These are phyloP conservation scores for Setaria viridis DNA, from an alignment of 202 grass and related monocot species.

Conservation along the genomic window DNA sequence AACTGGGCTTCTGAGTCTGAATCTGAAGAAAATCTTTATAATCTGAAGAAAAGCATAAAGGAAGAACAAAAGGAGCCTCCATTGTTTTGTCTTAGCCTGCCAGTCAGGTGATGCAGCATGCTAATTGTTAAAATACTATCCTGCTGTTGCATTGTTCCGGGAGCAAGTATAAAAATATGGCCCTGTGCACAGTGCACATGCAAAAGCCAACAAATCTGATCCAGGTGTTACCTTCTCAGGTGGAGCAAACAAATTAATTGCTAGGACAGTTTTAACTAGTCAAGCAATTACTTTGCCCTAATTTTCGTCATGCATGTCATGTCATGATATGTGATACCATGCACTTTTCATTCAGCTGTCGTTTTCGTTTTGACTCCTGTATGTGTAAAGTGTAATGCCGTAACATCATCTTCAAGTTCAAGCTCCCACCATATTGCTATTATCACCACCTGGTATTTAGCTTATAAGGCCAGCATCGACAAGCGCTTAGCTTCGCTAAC, in stretches of 20 bases:
- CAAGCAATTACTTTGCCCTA: slow-evolving; percentile 14
- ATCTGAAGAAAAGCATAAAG: slow-evolving; percentile 23
- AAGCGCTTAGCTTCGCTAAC: background rate
- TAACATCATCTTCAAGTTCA: slow-evolving; percentile 1
- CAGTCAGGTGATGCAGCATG: background rate
- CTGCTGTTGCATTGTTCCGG: background rate
- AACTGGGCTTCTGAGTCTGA: slow-evolving; percentile 37
- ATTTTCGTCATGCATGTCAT: background rate
- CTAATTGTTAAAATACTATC: slow-evolving; percentile 24
- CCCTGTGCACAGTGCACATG: slow-evolving; percentile 37
- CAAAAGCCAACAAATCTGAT: slow-evolving; percentile 46
- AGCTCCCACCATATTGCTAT: background rate
- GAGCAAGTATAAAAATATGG: slow-evolving; percentile 14
- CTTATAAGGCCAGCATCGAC: background rate
- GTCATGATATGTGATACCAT: background rate
- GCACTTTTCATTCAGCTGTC: slow-evolving; percentile 13
- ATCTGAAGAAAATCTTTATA: slow-evolving; percentile 32
- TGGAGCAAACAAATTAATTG: slow-evolving; percentile 25
- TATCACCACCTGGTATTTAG: slow-evolving; percentile 17
- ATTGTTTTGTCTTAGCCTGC: slow-evolving; percentile 11
- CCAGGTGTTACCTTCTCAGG: slow-evolving; percentile 28
- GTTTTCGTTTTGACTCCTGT: slow-evolving; percentile 22
- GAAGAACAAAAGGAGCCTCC: background rate
- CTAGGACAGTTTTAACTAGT: background rate
- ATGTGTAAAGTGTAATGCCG: background rate